A percentile compares a stretch with the other conserved stretches of the same genome.
These are phyloP conservation scores for Candida insectorum DNA, from an alignment of 805 yeast species.

Conservation along the genomic window DNA sequence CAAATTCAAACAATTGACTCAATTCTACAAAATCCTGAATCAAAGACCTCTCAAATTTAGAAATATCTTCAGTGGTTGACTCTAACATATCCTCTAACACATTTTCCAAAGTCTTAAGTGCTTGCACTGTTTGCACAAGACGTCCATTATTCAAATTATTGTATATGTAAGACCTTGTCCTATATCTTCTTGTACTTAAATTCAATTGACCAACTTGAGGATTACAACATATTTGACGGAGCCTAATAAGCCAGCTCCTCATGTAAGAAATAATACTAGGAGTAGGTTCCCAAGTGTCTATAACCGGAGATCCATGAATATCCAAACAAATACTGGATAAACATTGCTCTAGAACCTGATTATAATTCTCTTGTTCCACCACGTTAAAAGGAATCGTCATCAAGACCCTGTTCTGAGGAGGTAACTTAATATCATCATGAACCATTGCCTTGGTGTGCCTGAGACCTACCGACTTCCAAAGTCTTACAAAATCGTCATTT, in stretches of 20 bases:
- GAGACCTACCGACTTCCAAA: conserved; percentile 57
- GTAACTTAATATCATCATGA: conserved; percentile 68
- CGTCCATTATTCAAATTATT: conserved; percentile 6
- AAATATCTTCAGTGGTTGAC: conserved; percentile 48
- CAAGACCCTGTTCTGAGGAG: conserved; percentile 70
- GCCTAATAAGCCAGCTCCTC: conserved; percentile 63
- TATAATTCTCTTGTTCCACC: conserved; percentile 82
- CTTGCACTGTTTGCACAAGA: conserved; percentile 19
- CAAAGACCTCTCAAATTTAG: conserved; percentile 46
- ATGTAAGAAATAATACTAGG: conserved; percentile 40
- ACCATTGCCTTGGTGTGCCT: conserved; percentile 88
- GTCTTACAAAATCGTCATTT: conserved; percentile 28
- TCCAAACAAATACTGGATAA: conserved; percentile 52
- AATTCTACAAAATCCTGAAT: conserved; percentile 47
- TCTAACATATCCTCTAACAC: conserved; percentile 65
- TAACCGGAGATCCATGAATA: conserved; percentile 48
- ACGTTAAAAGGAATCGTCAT: conserved; percentile 74
- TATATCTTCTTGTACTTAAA: conserved; percentile 20
- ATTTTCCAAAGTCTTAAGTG: conserved; percentile 51
- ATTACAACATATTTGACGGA: conserved; percentile 83
- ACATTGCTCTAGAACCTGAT: conserved; percentile 60
- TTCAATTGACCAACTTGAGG: conserved; percentile 49
- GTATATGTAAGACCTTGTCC: conserved; percentile 13
- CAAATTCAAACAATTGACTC: conserved; percentile 69
- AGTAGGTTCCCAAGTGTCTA: conserved; percentile 48